phyloP scores from a whole-genome alignment of 306 rosid genomes.

The Malus orientalis region DNA sequence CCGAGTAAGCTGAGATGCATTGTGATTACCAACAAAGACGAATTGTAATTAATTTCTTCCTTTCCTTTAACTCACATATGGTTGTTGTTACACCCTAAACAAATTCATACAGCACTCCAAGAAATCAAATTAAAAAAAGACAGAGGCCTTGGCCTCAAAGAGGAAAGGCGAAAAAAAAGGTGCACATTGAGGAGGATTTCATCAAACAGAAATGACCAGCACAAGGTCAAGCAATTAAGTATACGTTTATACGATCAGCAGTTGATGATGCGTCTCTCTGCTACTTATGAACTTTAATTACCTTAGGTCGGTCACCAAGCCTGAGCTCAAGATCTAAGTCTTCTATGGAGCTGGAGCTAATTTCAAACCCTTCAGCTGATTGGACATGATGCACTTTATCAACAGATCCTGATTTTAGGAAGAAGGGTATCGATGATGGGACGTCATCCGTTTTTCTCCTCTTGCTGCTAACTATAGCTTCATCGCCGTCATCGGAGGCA shows the following conservation, averaged over 20 bases:
- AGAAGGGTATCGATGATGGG: constrained; percentile 27
- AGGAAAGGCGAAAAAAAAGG: not conserved
- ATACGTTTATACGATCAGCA: constrained; percentile 5
- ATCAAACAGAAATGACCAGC: constrained; percentile 6
- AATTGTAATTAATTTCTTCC: constrained; percentile 1
- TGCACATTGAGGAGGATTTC: not conserved
- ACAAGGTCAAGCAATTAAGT: not conserved
- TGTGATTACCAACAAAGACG: constrained; percentile 7
- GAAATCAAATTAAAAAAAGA: constrained; percentile 9
- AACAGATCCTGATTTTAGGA: constrained; percentile 23
- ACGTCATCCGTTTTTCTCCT: constrained; percentile 41
- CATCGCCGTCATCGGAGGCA: constrained; percentile 10
- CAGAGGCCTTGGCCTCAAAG: constrained; percentile 3
- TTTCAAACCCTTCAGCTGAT: constrained; percentile 16
- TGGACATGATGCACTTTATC: not conserved
- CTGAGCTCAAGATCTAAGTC: constrained; percentile 61
- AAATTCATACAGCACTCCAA: constrained; percentile 5
- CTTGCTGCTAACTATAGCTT: constrained; percentile 32
- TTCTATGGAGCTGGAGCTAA: constrained; percentile 27
- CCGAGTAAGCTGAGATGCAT: not conserved
- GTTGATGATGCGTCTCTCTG: not conserved
- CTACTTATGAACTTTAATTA: constrained; percentile 21
- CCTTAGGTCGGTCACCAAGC: constrained; percentile 36
- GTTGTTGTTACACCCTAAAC: constrained; percentile 22
- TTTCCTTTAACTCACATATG: constrained; percentile 10